phyloP scores from a whole-genome alignment of 1,139 yeast species.

The Saccharomyces uvarum region DNA sequence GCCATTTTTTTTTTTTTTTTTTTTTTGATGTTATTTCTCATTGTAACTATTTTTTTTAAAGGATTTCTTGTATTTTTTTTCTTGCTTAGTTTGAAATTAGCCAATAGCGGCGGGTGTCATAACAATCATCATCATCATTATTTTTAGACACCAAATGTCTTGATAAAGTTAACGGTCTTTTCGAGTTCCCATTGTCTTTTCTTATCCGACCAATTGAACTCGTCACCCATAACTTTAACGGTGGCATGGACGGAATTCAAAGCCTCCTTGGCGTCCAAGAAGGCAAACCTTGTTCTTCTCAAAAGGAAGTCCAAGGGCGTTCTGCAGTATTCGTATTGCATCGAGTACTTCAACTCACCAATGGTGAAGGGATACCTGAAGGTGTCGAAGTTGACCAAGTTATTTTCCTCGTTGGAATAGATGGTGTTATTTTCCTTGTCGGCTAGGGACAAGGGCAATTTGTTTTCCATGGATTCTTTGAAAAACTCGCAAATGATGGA shows the following conservation, averaged over 20 bases:
- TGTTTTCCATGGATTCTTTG: conserved; percentile 45
- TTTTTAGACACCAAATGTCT: conserved; percentile 43
- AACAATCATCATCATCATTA: neutral
- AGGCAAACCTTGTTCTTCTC: conserved; percentile 89
- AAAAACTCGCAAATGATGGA: conserved; percentile 67
- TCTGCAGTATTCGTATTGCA: conserved; percentile 77
- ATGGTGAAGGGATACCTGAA: conserved; percentile 85
- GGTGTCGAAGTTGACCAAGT: conserved; percentile 29
- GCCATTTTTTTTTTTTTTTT: neutral
- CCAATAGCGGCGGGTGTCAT: neutral
- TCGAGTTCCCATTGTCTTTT: conserved; percentile 51
- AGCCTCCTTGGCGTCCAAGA: conserved; percentile 83
- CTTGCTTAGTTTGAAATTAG: neutral
- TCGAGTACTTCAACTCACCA: conserved; percentile 81
- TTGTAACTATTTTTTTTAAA: neutral
- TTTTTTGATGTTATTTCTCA: too few relatives aligned
- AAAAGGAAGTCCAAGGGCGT: conserved; percentile 87
- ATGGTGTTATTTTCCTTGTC: conserved; percentile 31
- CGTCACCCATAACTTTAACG: conserved; percentile 75
- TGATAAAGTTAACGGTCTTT: conserved; percentile 51
- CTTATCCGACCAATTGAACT: conserved; percentile 62
- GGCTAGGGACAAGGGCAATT: conserved; percentile 58
- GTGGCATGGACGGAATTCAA: conserved; percentile 75
- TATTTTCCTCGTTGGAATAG: conserved; percentile 8
- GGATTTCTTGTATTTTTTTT: neutral